These are phyloP conservation scores for Yamadazyma insecticola DNA, from an alignment of 805 yeast genomes.

Conservation along the genomic window DNA sequence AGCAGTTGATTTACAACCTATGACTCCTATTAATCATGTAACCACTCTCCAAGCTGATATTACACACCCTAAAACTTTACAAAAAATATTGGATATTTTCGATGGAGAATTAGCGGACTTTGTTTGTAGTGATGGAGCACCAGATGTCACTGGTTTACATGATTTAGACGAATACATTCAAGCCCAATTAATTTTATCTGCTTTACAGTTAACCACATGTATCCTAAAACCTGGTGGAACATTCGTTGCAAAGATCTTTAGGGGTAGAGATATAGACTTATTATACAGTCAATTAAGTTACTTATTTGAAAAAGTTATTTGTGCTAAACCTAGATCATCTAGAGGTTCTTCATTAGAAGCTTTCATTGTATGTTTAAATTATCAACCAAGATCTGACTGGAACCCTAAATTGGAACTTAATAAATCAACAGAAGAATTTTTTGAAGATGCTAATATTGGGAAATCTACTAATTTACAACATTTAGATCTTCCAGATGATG, in stretches of 20 bases:
- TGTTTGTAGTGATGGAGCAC: constrained; percentile 97
- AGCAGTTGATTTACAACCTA: constrained; percentile 94
- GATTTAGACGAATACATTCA: constrained; percentile 96
- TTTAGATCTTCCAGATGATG: constrained; percentile 52
- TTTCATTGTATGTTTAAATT: constrained; percentile 87
- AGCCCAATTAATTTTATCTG: constrained; percentile 88
- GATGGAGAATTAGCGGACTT: constrained; percentile 93
- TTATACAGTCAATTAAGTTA: constrained; percentile 89
- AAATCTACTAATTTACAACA: constrained; percentile 45
- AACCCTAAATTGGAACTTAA: constrained; percentile 55
- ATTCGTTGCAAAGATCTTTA: constrained; percentile 92
- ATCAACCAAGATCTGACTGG: constrained; percentile 83
- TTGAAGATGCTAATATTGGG: constrained; percentile 59
- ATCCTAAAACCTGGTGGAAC: constrained; percentile 84
- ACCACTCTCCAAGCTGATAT: constrained; percentile 93
- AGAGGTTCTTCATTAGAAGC: constrained; percentile 94
- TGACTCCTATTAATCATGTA: constrained; percentile 93
- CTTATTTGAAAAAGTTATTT: constrained; percentile 78
- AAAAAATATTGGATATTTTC: constrained; percentile 69
- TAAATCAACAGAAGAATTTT: constrained; percentile 76
- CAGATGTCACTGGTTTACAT: constrained; percentile 96
- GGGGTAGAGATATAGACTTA: constrained; percentile 94
- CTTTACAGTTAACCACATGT: constrained; percentile 87
- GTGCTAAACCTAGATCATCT: constrained; percentile 95
- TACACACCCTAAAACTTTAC: constrained; percentile 88